phyloP scores from a whole-genome alignment of 495 filamentous ascomycete genomes.

The Penicillium cinerascens region DNA sequence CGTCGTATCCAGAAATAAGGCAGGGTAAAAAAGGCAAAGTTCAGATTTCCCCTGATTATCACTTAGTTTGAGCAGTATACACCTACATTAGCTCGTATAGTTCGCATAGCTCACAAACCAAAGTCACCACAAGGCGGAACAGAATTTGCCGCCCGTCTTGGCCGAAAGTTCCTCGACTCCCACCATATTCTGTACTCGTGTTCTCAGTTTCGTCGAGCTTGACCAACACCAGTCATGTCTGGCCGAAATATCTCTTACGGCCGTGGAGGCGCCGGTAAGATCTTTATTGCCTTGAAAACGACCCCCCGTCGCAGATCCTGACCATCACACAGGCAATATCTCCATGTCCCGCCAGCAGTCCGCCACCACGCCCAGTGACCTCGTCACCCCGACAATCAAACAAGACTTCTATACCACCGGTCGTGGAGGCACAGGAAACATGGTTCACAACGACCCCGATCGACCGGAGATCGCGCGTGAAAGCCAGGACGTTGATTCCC shows the following conservation, averaged over 20 bases:
- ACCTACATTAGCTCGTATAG: background rate
- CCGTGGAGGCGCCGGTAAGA: constrained; percentile 53
- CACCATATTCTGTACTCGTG: background rate
- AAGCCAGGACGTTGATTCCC: constrained; percentile 72
- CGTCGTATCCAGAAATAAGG: background rate
- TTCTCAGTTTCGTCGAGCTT: background rate
- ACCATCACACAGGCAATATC: constrained; percentile 62
- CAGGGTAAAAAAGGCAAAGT: background rate
- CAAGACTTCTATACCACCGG: constrained; percentile 78
- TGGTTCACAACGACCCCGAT: constrained; percentile 65
- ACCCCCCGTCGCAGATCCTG: background rate
- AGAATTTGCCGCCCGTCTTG: constrained; percentile 10
- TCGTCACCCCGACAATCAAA: constrained; percentile 82
- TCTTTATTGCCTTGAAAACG: background rate
- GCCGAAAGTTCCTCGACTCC: background rate
- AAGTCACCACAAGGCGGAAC: constrained; percentile 1
- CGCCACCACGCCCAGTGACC: constrained; percentile 52
- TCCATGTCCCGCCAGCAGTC: constrained; percentile 60
- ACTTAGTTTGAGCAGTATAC: background rate
- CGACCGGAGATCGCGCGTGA: constrained; percentile 65
- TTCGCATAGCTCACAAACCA: background rate
- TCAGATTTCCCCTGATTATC: background rate
- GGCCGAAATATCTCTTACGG: constrained; percentile 47
- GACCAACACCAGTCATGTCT: constrained; percentile 10
- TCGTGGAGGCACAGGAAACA: constrained; percentile 70